phyloP scores from a whole-genome alignment of 2,329 filamentous ascomycete genomes.

The Monilinia aucupariae region DNA sequence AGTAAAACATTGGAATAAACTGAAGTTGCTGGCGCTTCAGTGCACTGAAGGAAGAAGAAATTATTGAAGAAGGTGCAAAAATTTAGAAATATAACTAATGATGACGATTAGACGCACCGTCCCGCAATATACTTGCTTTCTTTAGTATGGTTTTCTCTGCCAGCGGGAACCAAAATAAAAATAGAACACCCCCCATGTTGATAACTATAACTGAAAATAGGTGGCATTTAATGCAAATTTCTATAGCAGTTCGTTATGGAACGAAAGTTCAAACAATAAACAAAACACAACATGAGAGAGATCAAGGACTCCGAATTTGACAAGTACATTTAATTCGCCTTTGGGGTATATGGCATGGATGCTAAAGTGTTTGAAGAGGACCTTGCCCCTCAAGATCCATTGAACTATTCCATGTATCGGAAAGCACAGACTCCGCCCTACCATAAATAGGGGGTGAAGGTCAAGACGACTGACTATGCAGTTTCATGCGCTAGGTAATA shows the following conservation, averaged over 20 bases:
- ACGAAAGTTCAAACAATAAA: slow-evolving; percentile 8
- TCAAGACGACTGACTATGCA: not conserved
- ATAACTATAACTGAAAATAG: not conserved
- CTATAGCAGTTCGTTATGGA: not conserved
- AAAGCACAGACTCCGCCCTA: not conserved
- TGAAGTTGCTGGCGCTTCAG: not conserved
- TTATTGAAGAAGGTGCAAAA: not conserved
- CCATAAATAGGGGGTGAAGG: not conserved
- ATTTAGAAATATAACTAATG: not conserved
- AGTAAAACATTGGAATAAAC: not conserved
- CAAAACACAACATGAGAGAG: slow-evolving; percentile 1
- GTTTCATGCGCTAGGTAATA: slow-evolving; percentile 13
- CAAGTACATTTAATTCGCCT: not conserved
- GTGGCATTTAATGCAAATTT: not conserved
- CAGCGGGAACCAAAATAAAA: not conserved
- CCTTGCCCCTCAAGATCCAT: slow-evolving; percentile 4
- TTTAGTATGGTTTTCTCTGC: not conserved
- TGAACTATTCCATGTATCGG: not conserved
- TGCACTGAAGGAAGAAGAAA: not conserved
- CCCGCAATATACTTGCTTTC: not conserved
- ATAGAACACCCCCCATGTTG: not conserved
- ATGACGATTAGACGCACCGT: not conserved
- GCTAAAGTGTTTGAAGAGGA: slow-evolving; percentile 10
- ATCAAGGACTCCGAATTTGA: not conserved
- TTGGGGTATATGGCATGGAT: not conserved